Percentiles rank a stretch among this genome's conserved stretches.
Evolutionary conservation across 805 yeast species (phyloP).

Genomic region (Saccharomycopsis selenospora): DNA sequence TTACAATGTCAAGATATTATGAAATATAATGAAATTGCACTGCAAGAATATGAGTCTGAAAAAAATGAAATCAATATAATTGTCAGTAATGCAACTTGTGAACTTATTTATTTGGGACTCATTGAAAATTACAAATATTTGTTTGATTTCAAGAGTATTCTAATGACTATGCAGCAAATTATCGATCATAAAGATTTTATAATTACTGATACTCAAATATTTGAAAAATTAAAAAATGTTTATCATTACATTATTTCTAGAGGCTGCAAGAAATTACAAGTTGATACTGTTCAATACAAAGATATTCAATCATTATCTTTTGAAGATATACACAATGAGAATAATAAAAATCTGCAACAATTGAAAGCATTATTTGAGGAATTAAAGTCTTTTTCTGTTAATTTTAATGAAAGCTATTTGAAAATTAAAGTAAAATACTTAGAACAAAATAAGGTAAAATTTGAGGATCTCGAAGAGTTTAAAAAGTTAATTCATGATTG

Average conservation of each 20-base stretch:
- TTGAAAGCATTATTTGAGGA: neutral
- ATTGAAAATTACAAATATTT: neutral
- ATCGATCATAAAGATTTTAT: neutral
- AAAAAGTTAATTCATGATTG: neutral
- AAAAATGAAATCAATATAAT: neutral
- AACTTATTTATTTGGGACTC: neutral
- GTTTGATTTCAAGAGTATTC: neutral
- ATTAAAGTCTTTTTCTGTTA: neutral
- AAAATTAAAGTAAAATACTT: conserved; percentile 1
- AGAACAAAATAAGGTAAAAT: conserved; percentile 12
- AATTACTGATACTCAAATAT: neutral
- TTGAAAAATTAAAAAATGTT: neutral
- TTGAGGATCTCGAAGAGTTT: neutral
- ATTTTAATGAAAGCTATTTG: neutral
- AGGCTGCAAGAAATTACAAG: neutral
- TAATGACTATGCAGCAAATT: neutral
- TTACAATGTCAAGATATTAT: neutral
- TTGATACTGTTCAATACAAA: neutral
- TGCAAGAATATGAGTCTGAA: neutral
- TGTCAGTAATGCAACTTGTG: neutral
- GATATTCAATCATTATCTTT: neutral
- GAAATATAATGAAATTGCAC: neutral
- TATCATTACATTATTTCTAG: neutral
- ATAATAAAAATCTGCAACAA: too few species aligned
- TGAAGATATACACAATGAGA: neutral